Base-by-base conservation (phyloP, 345 rosid genomes). In the Dipteronia sinensis region DNA sequence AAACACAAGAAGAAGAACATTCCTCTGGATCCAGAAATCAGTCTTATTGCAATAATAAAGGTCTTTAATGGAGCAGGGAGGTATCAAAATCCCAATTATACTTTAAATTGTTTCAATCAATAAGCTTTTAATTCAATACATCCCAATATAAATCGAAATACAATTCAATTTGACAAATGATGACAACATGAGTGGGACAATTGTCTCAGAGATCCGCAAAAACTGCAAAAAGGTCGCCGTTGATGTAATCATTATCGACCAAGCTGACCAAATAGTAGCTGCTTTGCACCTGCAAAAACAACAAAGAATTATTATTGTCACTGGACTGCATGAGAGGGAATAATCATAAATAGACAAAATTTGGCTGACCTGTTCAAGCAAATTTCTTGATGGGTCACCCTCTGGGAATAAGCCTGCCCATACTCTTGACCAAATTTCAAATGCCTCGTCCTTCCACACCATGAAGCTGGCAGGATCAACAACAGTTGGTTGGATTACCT, bases 361-460 rank as follows among this genome's bases (percentile, higher is more conserved):
- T 77, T 17, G 38, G 65, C 1, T 67, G 55, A 94, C 99, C 98
- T 94, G 90, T 80, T 89, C 90, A 0, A 96, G 93, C 86, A 94
- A 71, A 61, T 88, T 86, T 76, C 79, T 84, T 16, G 98, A 85
- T 9, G 87, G 78, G 70, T 91, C 98, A 11, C 86, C 94, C 67
- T 90, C 97, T 0, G 92, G 87, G 86, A 90, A 96, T 84, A 89
- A 78, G 66, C 82, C 42, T 78, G 94, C 97, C 99, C 99, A 96
- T 73, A 87, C 87, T 85, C 89, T 88, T 56, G 98, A 82, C 98
- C 99, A 96, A 68, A 91, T 92, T 78, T 90, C 97, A n/a, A 96
- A 96, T 2, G 99, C 99, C 82, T 96, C 98, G 16, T 96, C 99
- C 88, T 96, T 96, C 99, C 98, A 96, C 69, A 92, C 92, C 77